Evolutionary conservation across 768 basidiomycete genomes (phyloP).

Genomic region (Crepidotus variabilis): DNA sequence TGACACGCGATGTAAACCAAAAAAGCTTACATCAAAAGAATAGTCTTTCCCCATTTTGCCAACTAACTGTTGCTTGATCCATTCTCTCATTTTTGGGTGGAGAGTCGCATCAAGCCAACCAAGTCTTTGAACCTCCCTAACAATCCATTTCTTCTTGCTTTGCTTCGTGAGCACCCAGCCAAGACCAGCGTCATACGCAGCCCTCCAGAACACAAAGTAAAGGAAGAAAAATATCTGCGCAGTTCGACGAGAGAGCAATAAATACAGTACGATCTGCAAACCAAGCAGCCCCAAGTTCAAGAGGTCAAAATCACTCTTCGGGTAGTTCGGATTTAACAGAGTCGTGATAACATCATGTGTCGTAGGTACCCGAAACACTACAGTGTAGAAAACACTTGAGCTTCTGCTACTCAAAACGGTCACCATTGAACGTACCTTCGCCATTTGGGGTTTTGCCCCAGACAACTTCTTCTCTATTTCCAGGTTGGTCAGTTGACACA

Average conservation of each 20-base stretch:
- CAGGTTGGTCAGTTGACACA: neutral
- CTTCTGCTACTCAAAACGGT: slow-evolving; percentile 4
- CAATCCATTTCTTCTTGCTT: slow-evolving; percentile 94
- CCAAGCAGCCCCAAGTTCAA: slow-evolving; percentile 79
- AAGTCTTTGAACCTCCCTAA: slow-evolving; percentile 66
- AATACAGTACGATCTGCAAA: slow-evolving; percentile 74
- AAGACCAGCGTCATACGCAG: slow-evolving; percentile 88
- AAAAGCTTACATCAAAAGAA: slow-evolving; percentile 73
- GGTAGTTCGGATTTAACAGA: slow-evolving; percentile 76
- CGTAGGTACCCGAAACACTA: slow-evolving; percentile 91
- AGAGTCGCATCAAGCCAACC: slow-evolving; percentile 87
- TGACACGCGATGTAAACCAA: slow-evolving; percentile 1
- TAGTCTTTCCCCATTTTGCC: slow-evolving; percentile 96
- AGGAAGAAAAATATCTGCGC: slow-evolving; percentile 72
- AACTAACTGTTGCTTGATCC: slow-evolving; percentile 83
- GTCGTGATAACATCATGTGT: slow-evolving; percentile 88
- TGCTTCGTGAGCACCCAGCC: slow-evolving; percentile 94
- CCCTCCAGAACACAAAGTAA: slow-evolving; percentile 93
- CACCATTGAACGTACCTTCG: slow-evolving; percentile 49
- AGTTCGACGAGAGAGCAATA: slow-evolving; percentile 50
- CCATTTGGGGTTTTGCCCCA: slow-evolving; percentile 87
- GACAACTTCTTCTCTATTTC: slow-evolving; percentile 53
- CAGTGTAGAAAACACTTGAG: slow-evolving; percentile 6
- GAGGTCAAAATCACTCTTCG: slow-evolving; percentile 87
- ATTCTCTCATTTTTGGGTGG: slow-evolving; percentile 59